Percentiles rank a stretch among this genome's conserved stretches.
These are phyloP conservation scores for Arachis stenosperma DNA, from an alignment of 306 rosid species.

Conservation along the genomic window DNA sequence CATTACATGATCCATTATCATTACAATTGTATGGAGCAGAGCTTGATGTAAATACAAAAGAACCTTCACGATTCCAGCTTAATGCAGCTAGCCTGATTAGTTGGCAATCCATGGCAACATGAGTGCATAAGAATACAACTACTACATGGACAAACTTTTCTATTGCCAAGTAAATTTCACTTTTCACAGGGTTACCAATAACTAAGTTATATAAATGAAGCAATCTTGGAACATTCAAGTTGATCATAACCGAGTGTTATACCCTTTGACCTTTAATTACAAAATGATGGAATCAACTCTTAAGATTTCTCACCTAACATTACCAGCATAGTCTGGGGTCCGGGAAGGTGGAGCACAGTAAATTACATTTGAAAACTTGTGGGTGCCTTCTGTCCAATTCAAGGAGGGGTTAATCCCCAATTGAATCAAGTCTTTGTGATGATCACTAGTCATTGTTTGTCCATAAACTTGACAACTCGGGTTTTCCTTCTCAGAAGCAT, in stretches of 20 bases:
- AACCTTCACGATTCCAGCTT: conserved; percentile 94
- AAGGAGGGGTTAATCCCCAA: conserved; percentile 74
- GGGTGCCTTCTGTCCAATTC: conserved; percentile 59
- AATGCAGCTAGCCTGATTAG: conserved; percentile 68
- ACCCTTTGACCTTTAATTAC: conserved; percentile 4
- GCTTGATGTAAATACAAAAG: conserved; percentile 86
- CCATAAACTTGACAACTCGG: conserved; percentile 78
- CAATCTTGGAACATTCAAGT: conserved; percentile 22
- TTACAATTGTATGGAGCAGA: conserved; percentile 83
- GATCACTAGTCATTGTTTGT: conserved; percentile 78
- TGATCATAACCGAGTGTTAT: background rate
- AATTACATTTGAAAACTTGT: conserved; percentile 66
- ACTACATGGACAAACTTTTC: background rate
- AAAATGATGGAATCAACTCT: conserved; percentile 26
- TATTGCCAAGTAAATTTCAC: background rate
- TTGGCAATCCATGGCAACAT: conserved; percentile 34
- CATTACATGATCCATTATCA: conserved; percentile 87
- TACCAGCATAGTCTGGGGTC: conserved; percentile 67
- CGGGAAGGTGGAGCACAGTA: conserved; percentile 96
- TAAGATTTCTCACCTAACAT: conserved; percentile 62
- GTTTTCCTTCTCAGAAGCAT: conserved; percentile 60
- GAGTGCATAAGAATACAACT: conserved; percentile 16
- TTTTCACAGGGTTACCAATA: background rate
- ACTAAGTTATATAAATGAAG: conserved; percentile 22
- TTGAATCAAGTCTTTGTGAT: conserved; percentile 79